A percentile compares a stretch with the other conserved stretches of the same genome.
These are phyloP conservation scores for Sphaceloma murrayae DNA, from an alignment of 2,329 filamentous ascomycete genomes.

Conservation along the genomic window DNA sequence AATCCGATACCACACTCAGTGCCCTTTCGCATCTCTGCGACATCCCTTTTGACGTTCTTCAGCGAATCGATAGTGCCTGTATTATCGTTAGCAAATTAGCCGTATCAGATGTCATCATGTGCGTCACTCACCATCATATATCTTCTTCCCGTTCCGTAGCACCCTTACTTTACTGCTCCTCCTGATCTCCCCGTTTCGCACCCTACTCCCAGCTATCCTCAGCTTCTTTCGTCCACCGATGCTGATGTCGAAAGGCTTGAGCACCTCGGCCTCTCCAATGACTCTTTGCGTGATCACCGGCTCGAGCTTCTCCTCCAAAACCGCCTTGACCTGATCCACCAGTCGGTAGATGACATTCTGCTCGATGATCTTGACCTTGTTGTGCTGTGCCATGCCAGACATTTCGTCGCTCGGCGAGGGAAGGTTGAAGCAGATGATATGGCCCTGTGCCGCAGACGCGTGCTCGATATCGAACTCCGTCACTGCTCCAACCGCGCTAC, in stretches of 20 bases:
- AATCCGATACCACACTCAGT: conserved; percentile 90
- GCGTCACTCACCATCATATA: conserved; percentile 67
- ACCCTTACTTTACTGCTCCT: conserved; percentile 60
- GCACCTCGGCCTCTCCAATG: conserved; percentile 77
- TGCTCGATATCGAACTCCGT: conserved; percentile 84
- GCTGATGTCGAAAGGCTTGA: conserved; percentile 75
- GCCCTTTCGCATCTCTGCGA: conserved; percentile 79
- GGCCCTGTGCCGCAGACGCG: conserved; percentile 63
- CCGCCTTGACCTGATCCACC: conserved; percentile 59
- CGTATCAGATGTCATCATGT: neutral
- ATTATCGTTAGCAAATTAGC: conserved; percentile 3
- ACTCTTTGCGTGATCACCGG: conserved; percentile 60
- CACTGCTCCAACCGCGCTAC: conserved; percentile 66
- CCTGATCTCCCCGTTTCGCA: conserved; percentile 68
- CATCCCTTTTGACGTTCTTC: conserved; percentile 88
- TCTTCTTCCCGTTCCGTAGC: conserved; percentile 53
- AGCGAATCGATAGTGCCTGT: conserved; percentile 69
- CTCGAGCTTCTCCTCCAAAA: conserved; percentile 60
- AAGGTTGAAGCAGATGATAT: conserved; percentile 81
- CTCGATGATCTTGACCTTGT: conserved; percentile 68
- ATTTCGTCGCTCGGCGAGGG: conserved; percentile 55
- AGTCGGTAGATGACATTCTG: conserved; percentile 80
- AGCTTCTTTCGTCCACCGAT: conserved; percentile 59
- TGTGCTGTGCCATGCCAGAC: conserved; percentile 56
- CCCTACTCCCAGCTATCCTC: conserved; percentile 77